Conservation (phyloP, 2,329 filamentous ascomycete genomes). For the Exophiala phaeomuriformis region DNA sequence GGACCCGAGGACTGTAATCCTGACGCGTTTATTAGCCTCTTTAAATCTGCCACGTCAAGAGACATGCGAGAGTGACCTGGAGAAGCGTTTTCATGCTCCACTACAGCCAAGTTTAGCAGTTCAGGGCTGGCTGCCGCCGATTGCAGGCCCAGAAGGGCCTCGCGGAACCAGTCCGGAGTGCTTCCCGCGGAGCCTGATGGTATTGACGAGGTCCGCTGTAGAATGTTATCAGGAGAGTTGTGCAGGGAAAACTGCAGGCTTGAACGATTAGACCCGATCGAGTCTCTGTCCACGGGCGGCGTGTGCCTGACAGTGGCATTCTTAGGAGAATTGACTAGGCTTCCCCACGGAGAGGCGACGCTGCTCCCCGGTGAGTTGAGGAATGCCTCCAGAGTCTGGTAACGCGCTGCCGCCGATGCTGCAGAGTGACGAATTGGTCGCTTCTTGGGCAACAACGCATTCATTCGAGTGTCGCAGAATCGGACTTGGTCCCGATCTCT, state of each 20-base stretch:
- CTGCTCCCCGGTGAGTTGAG: background rate
- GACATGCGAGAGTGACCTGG: background rate
- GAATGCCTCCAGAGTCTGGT: background rate
- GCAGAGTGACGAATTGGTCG: background rate
- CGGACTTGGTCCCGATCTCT: slow-evolving; percentile 8
- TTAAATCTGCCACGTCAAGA: background rate
- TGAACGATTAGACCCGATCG: background rate
- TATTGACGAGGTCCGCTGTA: no score
- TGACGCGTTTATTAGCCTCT: background rate
- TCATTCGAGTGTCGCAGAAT: slow-evolving; percentile 1
- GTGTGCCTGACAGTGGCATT: background rate
- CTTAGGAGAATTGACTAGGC: background rate
- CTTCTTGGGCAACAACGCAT: background rate
- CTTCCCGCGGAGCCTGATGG: no score
- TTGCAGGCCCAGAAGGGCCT: no score
- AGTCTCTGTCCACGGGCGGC: background rate
- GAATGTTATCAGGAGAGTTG: background rate
- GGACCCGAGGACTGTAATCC: background rate
- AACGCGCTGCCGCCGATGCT: background rate
- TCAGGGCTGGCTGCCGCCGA: background rate
- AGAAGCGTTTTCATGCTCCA: background rate
- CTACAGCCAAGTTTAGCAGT: background rate
- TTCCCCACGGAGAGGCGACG: background rate
- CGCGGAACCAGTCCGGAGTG: no score
- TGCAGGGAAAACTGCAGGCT: background rate